phyloP scores from a whole-genome alignment of 1,284 basidiomycete species.

The Ceratobasidium sp. region DNA sequence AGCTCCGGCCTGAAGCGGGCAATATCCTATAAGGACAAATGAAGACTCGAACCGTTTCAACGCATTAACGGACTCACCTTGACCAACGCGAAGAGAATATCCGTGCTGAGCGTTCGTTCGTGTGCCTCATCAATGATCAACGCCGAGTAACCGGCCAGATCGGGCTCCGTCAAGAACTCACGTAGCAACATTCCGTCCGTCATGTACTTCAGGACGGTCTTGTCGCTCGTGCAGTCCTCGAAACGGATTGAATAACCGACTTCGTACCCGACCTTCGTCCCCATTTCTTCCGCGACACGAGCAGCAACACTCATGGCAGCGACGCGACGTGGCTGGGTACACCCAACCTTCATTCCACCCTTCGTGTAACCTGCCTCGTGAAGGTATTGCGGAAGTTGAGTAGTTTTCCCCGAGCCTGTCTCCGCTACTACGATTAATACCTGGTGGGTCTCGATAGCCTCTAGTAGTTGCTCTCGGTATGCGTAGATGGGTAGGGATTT shows the following conservation, averaged over 20 bases:
- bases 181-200: slow-evolving; percentile 97
- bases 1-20: slow-evolving; percentile 95
- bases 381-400: slow-evolving; percentile 96
- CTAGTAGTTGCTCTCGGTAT: slow-evolving; percentile 84
- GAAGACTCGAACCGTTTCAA: slow-evolving; percentile 38
- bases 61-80: slow-evolving; percentile 69
- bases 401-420: slow-evolving; percentile 97
- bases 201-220: slow-evolving; percentile 97
- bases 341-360: slow-evolving; percentile 88
- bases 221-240: slow-evolving; percentile 98
- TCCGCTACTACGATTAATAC: slow-evolving; percentile 91
- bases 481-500: slow-evolving; percentile 89
- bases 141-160: slow-evolving; percentile 88
- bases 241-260: slow-evolving; percentile 99
- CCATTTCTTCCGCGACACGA: slow-evolving; percentile 98
- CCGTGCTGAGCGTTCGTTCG: slow-evolving; percentile 92
- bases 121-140: slow-evolving; percentile 97
- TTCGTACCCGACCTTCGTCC: slow-evolving; percentile 92
- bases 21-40: slow-evolving; percentile 71
- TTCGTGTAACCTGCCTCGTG: slow-evolving; percentile 96
- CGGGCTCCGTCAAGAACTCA: slow-evolving; percentile 94
- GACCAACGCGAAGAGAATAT: slow-evolving; percentile 93
- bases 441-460: slow-evolving; percentile 89
- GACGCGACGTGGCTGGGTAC: slow-evolving; percentile 97
- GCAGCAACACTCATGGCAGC: slow-evolving; percentile 99